Conservation (phyloP, 202 grass and related monocot species). For the Eragrostis tef region DNA sequence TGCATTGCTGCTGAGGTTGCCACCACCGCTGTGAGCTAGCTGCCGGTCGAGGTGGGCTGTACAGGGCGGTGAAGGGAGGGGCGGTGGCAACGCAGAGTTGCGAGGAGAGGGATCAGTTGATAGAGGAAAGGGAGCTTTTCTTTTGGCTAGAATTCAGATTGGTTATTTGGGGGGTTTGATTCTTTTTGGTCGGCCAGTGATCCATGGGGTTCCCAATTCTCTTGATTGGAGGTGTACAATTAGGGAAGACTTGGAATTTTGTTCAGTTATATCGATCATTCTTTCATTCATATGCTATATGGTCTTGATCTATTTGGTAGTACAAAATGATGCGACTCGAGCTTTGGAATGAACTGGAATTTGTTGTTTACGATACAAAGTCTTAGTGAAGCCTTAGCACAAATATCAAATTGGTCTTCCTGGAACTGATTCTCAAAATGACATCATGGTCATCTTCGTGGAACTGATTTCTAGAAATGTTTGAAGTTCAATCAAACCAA, state of each 20-base stretch:
- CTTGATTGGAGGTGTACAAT: constrained; percentile 55
- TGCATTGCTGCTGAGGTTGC: neutral
- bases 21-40: constrained; percentile 33
- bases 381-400: neutral
- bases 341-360: neutral
- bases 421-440: too few species aligned
- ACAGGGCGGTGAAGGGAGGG: constrained; percentile 40
- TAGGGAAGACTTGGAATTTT: constrained; percentile 46
- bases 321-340: neutral
- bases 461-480: neutral
- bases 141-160: constrained; percentile 56
- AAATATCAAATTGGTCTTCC: too few species aligned
- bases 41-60: constrained; percentile 27
- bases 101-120: neutral
- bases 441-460: neutral
- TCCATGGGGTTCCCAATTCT: constrained; percentile 41
- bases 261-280: constrained; percentile 48
- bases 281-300: constrained; percentile 47
- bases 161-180: constrained; percentile 48
- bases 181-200: constrained; percentile 42
- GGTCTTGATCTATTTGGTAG: neutral
- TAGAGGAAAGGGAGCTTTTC: constrained; percentile 43
- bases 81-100: neutral
- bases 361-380: neutral
- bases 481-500: neutral